Base-by-base conservation (phyloP, 352 stramenopile species). In the Nothophytophthora sp. region DNA sequence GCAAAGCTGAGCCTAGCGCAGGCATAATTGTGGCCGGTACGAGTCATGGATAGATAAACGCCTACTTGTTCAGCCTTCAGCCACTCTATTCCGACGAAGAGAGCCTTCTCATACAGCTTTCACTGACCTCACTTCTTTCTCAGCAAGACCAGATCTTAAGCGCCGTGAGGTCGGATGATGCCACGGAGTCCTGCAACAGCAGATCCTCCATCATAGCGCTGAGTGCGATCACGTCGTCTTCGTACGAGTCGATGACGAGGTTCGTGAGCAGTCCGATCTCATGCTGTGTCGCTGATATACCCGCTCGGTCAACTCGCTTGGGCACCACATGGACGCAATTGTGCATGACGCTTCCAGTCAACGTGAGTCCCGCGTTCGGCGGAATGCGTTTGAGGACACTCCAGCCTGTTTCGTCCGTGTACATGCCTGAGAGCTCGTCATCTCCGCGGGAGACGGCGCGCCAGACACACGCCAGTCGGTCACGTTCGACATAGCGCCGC, bases 331-430 rank as follows among this genome's bases (percentile, higher is more conserved):
- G 45, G 7, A 81, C 69, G 7, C 69, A 80, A 22, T 73, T 73
- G 25, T 74, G 69, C 69, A 81, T 81, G 36, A 74, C 63, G 9
- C 63, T 57, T 6, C 64, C 60, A 6, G 38, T 27, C 10, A 65
- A 20, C 10, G 35, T 43, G 13, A 67, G 28, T 2, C 39, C 60
- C 3, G 60, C 57, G 15, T 65, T 42, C 9, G 55, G 54, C 9
- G 66, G 64, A 28, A 84, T 67, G 1, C 45, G 50, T 33, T 78
- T 74, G 18, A 88, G 61, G 1, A 83, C 59, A 22, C 73, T 80
- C 76, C 76, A 88, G 15, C 76, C 76, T 3, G 73, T 88, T 55
- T 88, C 73, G 43, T 88, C 71, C 41, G 76, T 85, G 43, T 70
- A 81, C 65, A 85, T 70, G 0, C 59, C 47, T 11, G 63, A 57